Base-by-base conservation (phyloP, 306 rosid species). In the Rosa rugosa region DNA sequence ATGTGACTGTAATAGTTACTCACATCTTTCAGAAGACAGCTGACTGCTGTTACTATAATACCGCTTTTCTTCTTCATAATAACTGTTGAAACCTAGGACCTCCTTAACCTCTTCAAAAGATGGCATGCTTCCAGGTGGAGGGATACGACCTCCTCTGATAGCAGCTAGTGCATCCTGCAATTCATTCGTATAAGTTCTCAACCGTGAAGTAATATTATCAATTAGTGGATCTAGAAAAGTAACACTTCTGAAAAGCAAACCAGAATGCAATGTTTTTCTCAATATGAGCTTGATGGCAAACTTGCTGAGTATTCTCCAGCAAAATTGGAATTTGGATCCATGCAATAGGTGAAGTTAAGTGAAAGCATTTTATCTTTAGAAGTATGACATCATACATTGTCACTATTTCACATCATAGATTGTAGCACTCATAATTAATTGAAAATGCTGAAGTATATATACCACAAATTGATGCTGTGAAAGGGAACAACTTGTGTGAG, bases 61-160 rank as follows among this genome's bases (percentile, higher is more conserved):
- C 59, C 83, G 92, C 89, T 89, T 91, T 87, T 94, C 99, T 87
- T 94, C 99, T 89, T 89, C 97, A 69, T 94, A 94, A 68, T 94
- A 94, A 22, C 78, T 63, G 66, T 92, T 92, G 93, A 94, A 94
- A 77, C 99, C 99, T 59, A 94, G 63, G 67, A 92, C 85, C 72
- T 94, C 97, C 91, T 94, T 91, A 41, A 94, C 79, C 86, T 94
- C 97, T 76, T 87, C 97, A 42, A 94, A 94, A 66, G 97, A 82
- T 44, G 97, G 97, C 95, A 94, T 88, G 88, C 95, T 92, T 85
- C 93, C 97, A 31, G 97, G 99, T 73, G 97, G 83, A 88, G 99
- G 99, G 82, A 94, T 80, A 79, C 99, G 93, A 11, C 99, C 99
- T 74, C 99, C 94, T 87, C 22, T 88, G 62, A 94, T 86, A 68